Conservation (phyloP, 2,329 filamentous ascomycete genomes). For the Trichoderma polysporum region DNA sequence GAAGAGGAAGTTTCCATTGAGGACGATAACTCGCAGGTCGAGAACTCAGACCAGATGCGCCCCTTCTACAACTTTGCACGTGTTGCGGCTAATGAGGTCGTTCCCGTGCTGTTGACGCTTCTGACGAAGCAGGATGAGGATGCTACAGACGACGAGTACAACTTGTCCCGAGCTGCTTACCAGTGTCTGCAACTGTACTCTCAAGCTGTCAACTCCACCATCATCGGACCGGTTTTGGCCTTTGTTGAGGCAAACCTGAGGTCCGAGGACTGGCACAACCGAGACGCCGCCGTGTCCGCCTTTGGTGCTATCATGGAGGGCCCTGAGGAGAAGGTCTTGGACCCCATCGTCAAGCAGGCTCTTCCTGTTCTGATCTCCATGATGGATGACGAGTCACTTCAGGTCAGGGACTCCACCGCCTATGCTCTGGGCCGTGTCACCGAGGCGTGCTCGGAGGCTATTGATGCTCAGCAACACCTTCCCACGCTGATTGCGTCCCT, state of each 20-base stretch:
- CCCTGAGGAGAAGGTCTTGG: slow-evolving; percentile 86
- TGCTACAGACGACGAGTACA: slow-evolving; percentile 95
- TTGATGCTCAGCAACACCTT: slow-evolving; percentile 81
- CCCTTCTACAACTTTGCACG: slow-evolving; percentile 95
- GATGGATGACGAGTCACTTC: slow-evolving; percentile 88
- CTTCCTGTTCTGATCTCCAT: slow-evolving; percentile 83
- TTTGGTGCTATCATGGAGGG: slow-evolving; percentile 99
- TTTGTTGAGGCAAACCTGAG: slow-evolving; percentile 93
- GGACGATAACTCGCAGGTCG: slow-evolving; percentile 80
- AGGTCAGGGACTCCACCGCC: slow-evolving; percentile 93
- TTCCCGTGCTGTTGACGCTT: slow-evolving; percentile 83
- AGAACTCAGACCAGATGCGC: slow-evolving; percentile 79
- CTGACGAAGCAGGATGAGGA: slow-evolving; percentile 98
- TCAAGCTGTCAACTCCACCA: slow-evolving; percentile 80
- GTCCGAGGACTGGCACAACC: slow-evolving; percentile 88
- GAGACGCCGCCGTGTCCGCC: slow-evolving; percentile 93
- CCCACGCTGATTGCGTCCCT: slow-evolving; percentile 82
- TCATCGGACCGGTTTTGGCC: slow-evolving; percentile 80
- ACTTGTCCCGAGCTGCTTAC: slow-evolving; percentile 90
- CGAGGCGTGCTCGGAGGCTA: slow-evolving; percentile 86
- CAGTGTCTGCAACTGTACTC: slow-evolving; percentile 95
- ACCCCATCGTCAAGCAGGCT: slow-evolving; percentile 94
- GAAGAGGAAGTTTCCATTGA: slow-evolving; percentile 98
- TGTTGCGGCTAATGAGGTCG: slow-evolving; percentile 89
- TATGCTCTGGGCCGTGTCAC: slow-evolving; percentile 96